phyloP scores from a whole-genome alignment of 2,329 filamentous ascomycete genomes.

The Beauveria australis region DNA sequence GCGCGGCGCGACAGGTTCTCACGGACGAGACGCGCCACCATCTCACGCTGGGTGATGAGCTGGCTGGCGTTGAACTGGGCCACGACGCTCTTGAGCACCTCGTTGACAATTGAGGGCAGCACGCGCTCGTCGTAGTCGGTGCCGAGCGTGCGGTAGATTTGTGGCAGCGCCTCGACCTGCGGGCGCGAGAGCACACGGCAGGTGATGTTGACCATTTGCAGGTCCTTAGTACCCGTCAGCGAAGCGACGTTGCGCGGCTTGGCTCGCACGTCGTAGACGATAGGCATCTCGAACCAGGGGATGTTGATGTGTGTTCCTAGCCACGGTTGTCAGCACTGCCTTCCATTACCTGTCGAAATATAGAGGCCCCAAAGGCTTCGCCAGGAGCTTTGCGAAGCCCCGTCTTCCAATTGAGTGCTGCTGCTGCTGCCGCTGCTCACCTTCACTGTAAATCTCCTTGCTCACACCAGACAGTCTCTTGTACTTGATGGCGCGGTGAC shows the following conservation, averaged over 20 bases:
- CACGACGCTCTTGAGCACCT: constrained; percentile 96
- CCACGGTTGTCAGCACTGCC: constrained; percentile 4
- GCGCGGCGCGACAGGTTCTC: constrained; percentile 89
- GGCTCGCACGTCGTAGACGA: constrained; percentile 95
- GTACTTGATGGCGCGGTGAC: constrained; percentile 98
- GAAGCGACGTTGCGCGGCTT: constrained; percentile 96
- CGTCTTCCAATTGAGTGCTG: background rate
- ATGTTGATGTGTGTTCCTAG: constrained; percentile 85
- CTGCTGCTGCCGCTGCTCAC: constrained; percentile 34
- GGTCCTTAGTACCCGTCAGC: constrained; percentile 94
- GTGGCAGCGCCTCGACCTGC: constrained; percentile 77
- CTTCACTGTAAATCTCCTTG: constrained; percentile 95
- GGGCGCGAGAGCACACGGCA: constrained; percentile 96
- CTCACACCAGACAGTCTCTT: constrained; percentile 83
- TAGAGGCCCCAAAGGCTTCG: too few species aligned
- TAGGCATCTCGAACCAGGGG: constrained; percentile 94
- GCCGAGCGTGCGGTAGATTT: constrained; percentile 94
- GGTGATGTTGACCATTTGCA: constrained; percentile 99
- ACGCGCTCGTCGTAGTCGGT: constrained; percentile 96
- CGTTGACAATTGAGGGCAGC: constrained; percentile 94
- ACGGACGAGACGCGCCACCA: constrained; percentile 80
- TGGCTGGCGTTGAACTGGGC: constrained; percentile 98
- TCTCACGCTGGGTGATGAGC: constrained; percentile 98
- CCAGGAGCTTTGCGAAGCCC: background rate
- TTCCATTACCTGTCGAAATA: background rate